phyloP scores from a whole-genome alignment of 1,139 yeast species.

The Kodamaea suecica region DNA sequence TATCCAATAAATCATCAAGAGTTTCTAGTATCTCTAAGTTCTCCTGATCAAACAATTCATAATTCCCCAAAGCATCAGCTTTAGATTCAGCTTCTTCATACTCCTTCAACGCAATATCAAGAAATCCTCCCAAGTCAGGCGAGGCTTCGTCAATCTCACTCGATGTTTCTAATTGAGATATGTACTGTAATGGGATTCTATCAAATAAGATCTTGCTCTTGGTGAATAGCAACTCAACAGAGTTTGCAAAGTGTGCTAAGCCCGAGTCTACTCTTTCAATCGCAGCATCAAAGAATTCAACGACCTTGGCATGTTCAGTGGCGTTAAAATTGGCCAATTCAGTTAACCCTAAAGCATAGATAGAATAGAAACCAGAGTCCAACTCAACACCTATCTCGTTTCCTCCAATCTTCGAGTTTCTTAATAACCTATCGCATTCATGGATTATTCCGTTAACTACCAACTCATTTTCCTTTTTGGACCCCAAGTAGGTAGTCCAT shows the following conservation, averaged over 20 bases:
- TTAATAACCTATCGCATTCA: slow-evolving; percentile 80
- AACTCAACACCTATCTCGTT: slow-evolving; percentile 8
- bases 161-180: slow-evolving; percentile 46
- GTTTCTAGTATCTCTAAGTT: slow-evolving; percentile 51
- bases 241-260: slow-evolving; percentile 44
- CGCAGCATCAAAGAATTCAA: slow-evolving; percentile 64
- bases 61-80: slow-evolving; percentile 26
- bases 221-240: slow-evolving; percentile 48
- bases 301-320: slow-evolving; percentile 35
- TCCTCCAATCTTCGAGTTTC: slow-evolving; percentile 35
- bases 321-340: slow-evolving; percentile 61
- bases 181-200: slow-evolving; percentile 55
- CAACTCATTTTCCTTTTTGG: slow-evolving; percentile 58
- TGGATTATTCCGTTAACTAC: slow-evolving; percentile 84
- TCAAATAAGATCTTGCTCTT: slow-evolving; percentile 54
- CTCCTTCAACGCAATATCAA: slow-evolving; percentile 40
- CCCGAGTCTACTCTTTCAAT: slow-evolving; percentile 69
- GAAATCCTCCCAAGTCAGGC: slow-evolving; percentile 33
- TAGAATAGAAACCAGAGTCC: slow-evolving; percentile 58
- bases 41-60: slow-evolving; percentile 32
- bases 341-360: slow-evolving; percentile 70
- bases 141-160: slow-evolving; percentile 25
- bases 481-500: slow-evolving; percentile 56
- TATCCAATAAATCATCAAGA: slow-evolving; percentile 63
- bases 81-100: slow-evolving; percentile 45